Percentiles rank a stretch among this genome's conserved stretches.
phyloP scores from a whole-genome alignment of 1,284 basidiomycete species.

The Austropuccinia psidii region DNA sequence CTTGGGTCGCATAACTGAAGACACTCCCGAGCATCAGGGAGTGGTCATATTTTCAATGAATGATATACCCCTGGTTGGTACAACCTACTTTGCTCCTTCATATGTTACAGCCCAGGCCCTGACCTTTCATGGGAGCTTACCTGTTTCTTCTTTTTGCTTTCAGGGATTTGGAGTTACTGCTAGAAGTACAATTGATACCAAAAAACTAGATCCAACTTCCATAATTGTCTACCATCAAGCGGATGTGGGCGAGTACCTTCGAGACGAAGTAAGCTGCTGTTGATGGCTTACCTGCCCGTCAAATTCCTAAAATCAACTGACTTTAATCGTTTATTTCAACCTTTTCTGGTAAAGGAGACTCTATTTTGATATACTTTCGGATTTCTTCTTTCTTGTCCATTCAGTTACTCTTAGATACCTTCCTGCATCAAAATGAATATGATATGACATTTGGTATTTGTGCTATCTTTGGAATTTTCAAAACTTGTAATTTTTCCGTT shows the following conservation, averaged over 20 bases:
- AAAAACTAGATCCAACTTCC: conserved; percentile 94
- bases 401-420: too few relatives aligned
- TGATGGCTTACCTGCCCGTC: too few relatives aligned
- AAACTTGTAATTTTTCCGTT: too few relatives aligned
- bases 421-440: too few relatives aligned
- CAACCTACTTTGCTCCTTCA: background rate
- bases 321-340: too few relatives aligned
- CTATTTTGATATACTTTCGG: too few relatives aligned
- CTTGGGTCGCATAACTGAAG: conserved; percentile 96
- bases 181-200: conserved; percentile 85
- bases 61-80: conserved; percentile 73
- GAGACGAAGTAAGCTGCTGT: conserved; percentile 65
- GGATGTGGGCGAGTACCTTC: conserved; percentile 92
- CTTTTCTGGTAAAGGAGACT: too few relatives aligned
- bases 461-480: too few relatives aligned
- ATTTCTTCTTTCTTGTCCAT: too few relatives aligned
- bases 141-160: conserved; percentile 8
- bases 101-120: background rate
- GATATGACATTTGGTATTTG: too few relatives aligned
- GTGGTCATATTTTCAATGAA: conserved; percentile 95
- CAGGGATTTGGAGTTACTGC: conserved; percentile 98
- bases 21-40: conserved; percentile 97
- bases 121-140: background rate
- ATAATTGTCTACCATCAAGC: conserved; percentile 99
- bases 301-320: too few relatives aligned